Evolutionary conservation across 164 flowering plant species (phyloP), one percentile per base, ranked within the genome.

Genomic region (Dillenia suffruticosa): DNA sequence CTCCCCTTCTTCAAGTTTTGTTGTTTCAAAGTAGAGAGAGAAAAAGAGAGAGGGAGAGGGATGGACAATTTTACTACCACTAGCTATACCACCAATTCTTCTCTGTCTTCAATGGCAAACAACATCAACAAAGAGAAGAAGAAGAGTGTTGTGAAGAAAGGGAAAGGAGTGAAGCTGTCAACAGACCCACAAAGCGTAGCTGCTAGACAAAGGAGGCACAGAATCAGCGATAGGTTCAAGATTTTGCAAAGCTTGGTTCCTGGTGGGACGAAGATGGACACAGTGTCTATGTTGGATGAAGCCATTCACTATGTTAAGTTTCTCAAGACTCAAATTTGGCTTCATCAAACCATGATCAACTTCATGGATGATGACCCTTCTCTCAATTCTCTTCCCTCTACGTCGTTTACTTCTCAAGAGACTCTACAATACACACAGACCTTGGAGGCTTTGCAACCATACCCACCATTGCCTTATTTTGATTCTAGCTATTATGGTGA

Each of bases 101-200:
- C 63, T 1, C 8, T 46, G 13, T 59, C 68, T 24, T 61, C 73
- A 3, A 5, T 48, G 52, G 15, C 13, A 11, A 54, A 50, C 54
- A 47, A 51, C 22, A 32, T 8, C 49, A 58, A 19, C 9, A 22
- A 12, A 45, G 24, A 62, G 55, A 55, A 62, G 62, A 71, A 60
- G 59, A 70, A 58, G 57, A 66, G 40, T 49, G 53, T 54, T 45
- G 54, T 54, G 50, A 64, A 55, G 59, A 61, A 60, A 45, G 58
- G 72, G 17, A 65, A 58, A 49, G 76, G 62, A 10, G 66, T 71
- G 74, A 84, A 70, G 81, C 79, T 90, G 0, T 90, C 97, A 12
- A 88, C 86, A 0, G 97, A 88, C 65, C 95, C 97, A 14, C 97
- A 91, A 62, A 87, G 97, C 54, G 82, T 91, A 54, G 95, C 95